Percentiles rank a stretch among this genome's conserved stretches.
Conservation (phyloP, 176 grass and related monocot species). For the Tillandsia fasciculata region DNA sequence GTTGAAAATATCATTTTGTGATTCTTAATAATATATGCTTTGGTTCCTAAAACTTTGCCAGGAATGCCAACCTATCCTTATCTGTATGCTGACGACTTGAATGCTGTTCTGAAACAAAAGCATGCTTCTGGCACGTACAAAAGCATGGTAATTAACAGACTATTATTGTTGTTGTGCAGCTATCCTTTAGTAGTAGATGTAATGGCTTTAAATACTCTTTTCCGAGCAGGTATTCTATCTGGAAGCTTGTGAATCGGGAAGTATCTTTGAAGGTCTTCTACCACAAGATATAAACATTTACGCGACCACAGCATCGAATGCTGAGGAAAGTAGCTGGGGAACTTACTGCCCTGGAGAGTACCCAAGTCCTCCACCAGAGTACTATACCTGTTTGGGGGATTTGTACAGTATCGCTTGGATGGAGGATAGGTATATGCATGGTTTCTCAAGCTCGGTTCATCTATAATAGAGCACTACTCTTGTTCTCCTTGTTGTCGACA, state of each 20-base stretch:
- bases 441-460: neutral
- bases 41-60: slow-evolving; percentile 23
- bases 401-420: slow-evolving; percentile 92
- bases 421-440: slow-evolving; percentile 71
- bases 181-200: slow-evolving; percentile 11
- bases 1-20: neutral
- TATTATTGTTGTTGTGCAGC: slow-evolving; percentile 14
- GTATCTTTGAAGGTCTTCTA: slow-evolving; percentile 87
- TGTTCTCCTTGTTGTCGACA: neutral
- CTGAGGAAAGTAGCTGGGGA: slow-evolving; percentile 92
- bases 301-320: slow-evolving; percentile 89
- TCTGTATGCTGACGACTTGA: slow-evolving; percentile 79
- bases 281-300: slow-evolving; percentile 74
- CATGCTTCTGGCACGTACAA: slow-evolving; percentile 85
- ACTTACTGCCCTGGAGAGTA: slow-evolving; percentile 81
- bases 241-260: slow-evolving; percentile 97
- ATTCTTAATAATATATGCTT: neutral
- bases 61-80: slow-evolving; percentile 97
- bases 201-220: slow-evolving; percentile 18
- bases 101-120: slow-evolving; percentile 72
- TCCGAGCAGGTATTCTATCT: slow-evolving; percentile 82
- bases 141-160: slow-evolving; percentile 56
- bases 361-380: slow-evolving; percentile 58
- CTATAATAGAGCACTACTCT: neutral
- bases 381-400: slow-evolving; percentile 86